Evolutionary conservation across 2,329 filamentous ascomycete genomes (phyloP).

Genomic region (Chalara sp.): DNA sequence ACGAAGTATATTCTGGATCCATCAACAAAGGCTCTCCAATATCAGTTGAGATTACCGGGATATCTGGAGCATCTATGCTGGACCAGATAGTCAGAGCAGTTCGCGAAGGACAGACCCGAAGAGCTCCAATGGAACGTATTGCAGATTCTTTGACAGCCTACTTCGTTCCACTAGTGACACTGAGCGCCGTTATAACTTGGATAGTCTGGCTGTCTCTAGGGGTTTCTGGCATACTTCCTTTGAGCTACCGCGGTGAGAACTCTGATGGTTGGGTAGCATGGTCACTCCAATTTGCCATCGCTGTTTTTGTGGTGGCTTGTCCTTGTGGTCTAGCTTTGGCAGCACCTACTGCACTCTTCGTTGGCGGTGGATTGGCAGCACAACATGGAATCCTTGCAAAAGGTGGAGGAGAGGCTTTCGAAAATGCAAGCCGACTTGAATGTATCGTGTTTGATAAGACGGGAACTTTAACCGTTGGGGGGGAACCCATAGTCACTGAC

Average conservation of each 20-base stretch:
- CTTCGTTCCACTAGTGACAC: slow-evolving; percentile 67
- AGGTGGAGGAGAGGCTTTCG: slow-evolving; percentile 53
- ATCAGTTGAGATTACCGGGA: slow-evolving; percentile 49
- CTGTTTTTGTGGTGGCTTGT: slow-evolving; percentile 54
- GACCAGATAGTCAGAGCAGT: slow-evolving; percentile 74
- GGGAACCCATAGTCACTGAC: slow-evolving; percentile 58
- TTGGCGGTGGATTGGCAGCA: slow-evolving; percentile 50
- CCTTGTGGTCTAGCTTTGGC: slow-evolving; percentile 55
- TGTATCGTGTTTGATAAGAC: slow-evolving; percentile 56
- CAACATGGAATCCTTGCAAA: slow-evolving; percentile 50
- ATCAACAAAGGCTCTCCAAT: slow-evolving; percentile 63
- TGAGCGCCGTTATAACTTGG: slow-evolving; percentile 66
- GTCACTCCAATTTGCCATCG: slow-evolving; percentile 68
- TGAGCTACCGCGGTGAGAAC: slow-evolving; percentile 44
- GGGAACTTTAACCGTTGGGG: slow-evolving; percentile 51
- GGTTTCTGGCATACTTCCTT: slow-evolving; percentile 47
- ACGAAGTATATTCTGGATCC: slow-evolving; percentile 65
- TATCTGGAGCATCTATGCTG: slow-evolving; percentile 65
- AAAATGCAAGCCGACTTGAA: slow-evolving; percentile 48
- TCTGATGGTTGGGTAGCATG: slow-evolving; percentile 64
- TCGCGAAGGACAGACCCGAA: slow-evolving; percentile 68
- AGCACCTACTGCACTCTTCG: slow-evolving; percentile 51
- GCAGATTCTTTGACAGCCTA: slow-evolving; percentile 68
- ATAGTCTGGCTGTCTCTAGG: slow-evolving; percentile 63
- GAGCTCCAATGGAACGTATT: slow-evolving; percentile 69